Evolutionary conservation across 2,329 filamentous ascomycete genomes (phyloP).

Genomic region (Apiospora koreana): DNA sequence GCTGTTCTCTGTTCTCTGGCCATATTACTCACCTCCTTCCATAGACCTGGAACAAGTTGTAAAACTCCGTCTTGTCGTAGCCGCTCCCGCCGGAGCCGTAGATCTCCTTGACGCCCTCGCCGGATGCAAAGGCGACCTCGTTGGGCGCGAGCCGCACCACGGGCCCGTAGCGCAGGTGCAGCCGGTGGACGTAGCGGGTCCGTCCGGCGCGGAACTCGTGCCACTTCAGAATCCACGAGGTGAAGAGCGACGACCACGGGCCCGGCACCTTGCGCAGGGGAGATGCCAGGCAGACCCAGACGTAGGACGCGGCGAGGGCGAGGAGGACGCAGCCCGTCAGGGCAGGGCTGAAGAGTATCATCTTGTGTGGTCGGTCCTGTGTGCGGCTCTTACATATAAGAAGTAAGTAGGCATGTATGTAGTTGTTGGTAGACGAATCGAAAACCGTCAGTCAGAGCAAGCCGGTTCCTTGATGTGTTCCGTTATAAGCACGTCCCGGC

Average conservation of each 20-base stretch:
- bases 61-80: conserved; percentile 67
- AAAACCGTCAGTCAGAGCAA: not conserved
- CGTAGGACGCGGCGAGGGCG: conserved; percentile 17
- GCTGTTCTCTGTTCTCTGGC: too few species aligned
- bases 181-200: conserved; percentile 54
- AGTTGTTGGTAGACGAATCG: too few species aligned
- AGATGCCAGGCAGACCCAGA: conserved; percentile 34
- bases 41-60: conserved; percentile 61
- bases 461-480: not conserved
- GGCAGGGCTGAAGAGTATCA: not conserved
- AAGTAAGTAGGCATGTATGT: not conserved
- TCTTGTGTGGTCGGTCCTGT: not conserved
- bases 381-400: not conserved
- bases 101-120: conserved; percentile 60
- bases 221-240: conserved; percentile 52
- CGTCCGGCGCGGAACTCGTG: conserved; percentile 56
- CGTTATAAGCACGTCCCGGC: not conserved
- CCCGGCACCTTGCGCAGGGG: conserved; percentile 49
- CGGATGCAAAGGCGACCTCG: conserved; percentile 61
- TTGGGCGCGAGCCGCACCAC: conserved; percentile 58
- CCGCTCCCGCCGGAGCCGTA: conserved; percentile 63
- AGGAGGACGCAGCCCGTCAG: not conserved
- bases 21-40: conserved; percentile 47
- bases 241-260: conserved; percentile 48
- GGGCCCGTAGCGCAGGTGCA: conserved; percentile 58